Percentiles rank a stretch among this genome's conserved stretches.
These are phyloP conservation scores for Xylaria digitata DNA, from an alignment of 2,329 filamentous ascomycete species.

Conservation along the genomic window DNA sequence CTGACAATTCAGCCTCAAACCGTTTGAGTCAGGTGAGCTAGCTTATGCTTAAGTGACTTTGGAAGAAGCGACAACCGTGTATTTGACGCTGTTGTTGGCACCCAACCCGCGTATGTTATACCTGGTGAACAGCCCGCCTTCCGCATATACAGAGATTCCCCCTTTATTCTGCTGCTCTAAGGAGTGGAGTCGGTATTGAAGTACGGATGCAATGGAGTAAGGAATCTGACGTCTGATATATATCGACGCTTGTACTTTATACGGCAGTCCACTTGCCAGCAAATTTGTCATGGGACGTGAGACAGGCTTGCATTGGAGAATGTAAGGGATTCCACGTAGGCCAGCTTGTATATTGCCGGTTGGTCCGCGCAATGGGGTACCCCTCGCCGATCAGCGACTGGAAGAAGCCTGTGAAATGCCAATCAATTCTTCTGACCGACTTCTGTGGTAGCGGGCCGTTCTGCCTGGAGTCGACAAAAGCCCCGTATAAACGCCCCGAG, in stretches of 20 bases:
- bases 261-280: neutral
- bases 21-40: neutral
- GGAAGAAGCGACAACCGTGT: neutral
- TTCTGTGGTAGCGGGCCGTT: neutral
- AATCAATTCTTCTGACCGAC: too few relatives aligned
- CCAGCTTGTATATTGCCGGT: slow-evolving; percentile 2
- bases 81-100: neutral
- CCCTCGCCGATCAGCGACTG: neutral
- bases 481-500: neutral
- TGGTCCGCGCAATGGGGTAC: slow-evolving; percentile 5
- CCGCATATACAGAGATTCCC: neutral
- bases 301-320: neutral
- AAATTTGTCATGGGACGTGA: neutral
- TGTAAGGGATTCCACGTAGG: slow-evolving; percentile 11
- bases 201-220: neutral
- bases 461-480: too few relatives aligned
- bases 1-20: neutral
- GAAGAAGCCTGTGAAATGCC: neutral
- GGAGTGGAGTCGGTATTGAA: neutral
- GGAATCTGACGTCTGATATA: neutral
- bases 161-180: neutral
- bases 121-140: too few relatives aligned
- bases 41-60: neutral
- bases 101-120: too few relatives aligned
- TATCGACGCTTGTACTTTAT: neutral